A percentile compares a stretch with the other conserved stretches of the same genome.
These are phyloP conservation scores for Sphaerobolus stellatus DNA, from an alignment of 1,284 basidiomycete species.

Conservation along the genomic window DNA sequence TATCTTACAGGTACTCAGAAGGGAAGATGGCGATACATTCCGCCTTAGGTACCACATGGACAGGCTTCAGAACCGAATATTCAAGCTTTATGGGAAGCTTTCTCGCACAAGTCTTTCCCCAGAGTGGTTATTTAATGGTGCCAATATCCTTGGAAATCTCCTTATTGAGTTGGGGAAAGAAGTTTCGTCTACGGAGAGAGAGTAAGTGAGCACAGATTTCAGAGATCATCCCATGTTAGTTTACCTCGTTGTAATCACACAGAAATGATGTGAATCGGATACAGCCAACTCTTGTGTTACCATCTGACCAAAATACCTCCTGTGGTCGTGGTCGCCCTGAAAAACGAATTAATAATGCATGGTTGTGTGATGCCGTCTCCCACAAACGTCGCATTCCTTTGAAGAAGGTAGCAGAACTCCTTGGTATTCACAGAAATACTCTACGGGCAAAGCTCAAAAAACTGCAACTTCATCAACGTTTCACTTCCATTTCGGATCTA, in stretches of 20 bases:
- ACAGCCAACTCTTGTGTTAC: too few relatives aligned
- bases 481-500: too few relatives aligned
- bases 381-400: not conserved
- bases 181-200: too few relatives aligned
- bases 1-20: too few relatives aligned
- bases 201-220: too few relatives aligned
- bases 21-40: not conserved
- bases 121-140: not conserved
- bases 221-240: not conserved
- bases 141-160: not conserved
- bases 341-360: not conserved
- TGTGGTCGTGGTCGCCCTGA: too few relatives aligned
- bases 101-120: not conserved
- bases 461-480: too few relatives aligned
- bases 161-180: not conserved
- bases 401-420: not conserved
- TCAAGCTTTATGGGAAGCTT: not conserved
- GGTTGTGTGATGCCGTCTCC: not conserved
- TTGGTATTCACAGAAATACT: not conserved
- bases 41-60: not conserved
- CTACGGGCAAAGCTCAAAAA: too few relatives aligned
- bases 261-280: too few relatives aligned
- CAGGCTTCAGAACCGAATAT: not conserved
- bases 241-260: not conserved
- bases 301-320: too few relatives aligned